Percentiles rank a stretch among this genome's conserved stretches.
These are phyloP conservation scores for Rubia yunnanensis DNA, from an alignment of 257 asterid species.

Conservation along the genomic window DNA sequence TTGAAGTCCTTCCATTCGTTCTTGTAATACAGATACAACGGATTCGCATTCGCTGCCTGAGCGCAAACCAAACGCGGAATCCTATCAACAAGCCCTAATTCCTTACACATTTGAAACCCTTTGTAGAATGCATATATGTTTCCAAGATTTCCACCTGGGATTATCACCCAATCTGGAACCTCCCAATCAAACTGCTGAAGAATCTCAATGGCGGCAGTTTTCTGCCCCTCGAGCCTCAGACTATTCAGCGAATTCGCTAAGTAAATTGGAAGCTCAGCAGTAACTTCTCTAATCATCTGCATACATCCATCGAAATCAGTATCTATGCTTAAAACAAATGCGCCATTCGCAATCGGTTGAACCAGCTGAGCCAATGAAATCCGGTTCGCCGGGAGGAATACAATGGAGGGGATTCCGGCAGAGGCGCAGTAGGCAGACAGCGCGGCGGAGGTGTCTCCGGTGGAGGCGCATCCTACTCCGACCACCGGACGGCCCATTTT, in stretches of 20 bases:
- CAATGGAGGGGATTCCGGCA: slow-evolving; percentile 77
- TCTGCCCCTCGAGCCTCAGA: slow-evolving; percentile 77
- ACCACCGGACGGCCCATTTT: slow-evolving; percentile 66
- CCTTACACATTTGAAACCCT: slow-evolving; percentile 81
- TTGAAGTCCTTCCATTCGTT: slow-evolving; percentile 74
- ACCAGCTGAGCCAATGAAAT: slow-evolving; percentile 73
- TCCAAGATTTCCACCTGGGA: slow-evolving; percentile 84
- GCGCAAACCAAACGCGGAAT: slow-evolving; percentile 88
- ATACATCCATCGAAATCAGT: slow-evolving; percentile 92
- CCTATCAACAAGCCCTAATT: slow-evolving; percentile 65
- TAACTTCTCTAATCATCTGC: slow-evolving; percentile 79
- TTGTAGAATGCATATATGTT: slow-evolving; percentile 81
- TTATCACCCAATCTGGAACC: slow-evolving; percentile 88
- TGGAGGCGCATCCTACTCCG: slow-evolving; percentile 81
- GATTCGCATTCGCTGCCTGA: slow-evolving; percentile 83
- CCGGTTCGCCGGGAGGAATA: slow-evolving; percentile 60
- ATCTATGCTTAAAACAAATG: slow-evolving; percentile 72
- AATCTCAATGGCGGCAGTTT: slow-evolving; percentile 81
- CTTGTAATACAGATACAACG: slow-evolving; percentile 59
- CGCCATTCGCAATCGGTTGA: slow-evolving; percentile 88
- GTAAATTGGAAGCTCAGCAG: slow-evolving; percentile 74
- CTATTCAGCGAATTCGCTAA: slow-evolving; percentile 78
- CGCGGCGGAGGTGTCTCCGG: slow-evolving; percentile 82
- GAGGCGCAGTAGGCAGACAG: slow-evolving; percentile 69
- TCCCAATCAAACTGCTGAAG: slow-evolving; percentile 86